Conservation (phyloP, 1,139 yeast genomes). For the Geotrichum carabidarum region DNA sequence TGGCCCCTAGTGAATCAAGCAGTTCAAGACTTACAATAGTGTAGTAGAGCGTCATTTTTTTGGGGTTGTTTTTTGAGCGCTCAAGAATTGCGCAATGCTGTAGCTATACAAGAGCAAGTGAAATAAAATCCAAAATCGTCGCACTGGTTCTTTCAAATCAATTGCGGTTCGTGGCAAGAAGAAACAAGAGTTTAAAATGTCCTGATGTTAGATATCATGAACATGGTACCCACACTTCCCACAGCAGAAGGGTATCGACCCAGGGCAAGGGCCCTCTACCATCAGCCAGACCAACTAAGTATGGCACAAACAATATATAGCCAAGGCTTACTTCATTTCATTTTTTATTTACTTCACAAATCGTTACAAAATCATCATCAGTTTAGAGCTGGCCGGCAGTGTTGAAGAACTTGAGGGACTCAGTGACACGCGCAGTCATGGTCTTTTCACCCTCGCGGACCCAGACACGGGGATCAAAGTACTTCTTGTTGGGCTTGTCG, state of each 20-base stretch:
- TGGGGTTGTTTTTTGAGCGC: not conserved
- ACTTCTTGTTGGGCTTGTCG: slow-evolving; percentile 95
- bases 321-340: not conserved
- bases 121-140: no score
- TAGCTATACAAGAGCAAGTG: no score
- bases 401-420: slow-evolving; percentile 81
- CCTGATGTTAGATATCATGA: no score
- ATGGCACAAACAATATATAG: not conserved
- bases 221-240: no score
- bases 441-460: slow-evolving; percentile 99
- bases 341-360: not conserved
- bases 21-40: slow-evolving; percentile 44
- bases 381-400: slow-evolving; percentile 31
- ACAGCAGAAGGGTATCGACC: no score
- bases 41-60: slow-evolving; percentile 66
- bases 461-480: slow-evolving; percentile 99
- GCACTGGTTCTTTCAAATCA: no score
- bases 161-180: no score
- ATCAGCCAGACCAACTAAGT: not conserved
- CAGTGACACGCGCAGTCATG: slow-evolving; percentile 78
- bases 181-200: no score
- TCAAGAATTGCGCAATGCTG: no score
- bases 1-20: not conserved
- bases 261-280: not conserved
- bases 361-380: not conserved